Evolutionary conservation across 345 rosid genomes (phyloP), one percentile per base, ranked within the genome.

Genomic region (Melaleuca alternifolia): DNA sequence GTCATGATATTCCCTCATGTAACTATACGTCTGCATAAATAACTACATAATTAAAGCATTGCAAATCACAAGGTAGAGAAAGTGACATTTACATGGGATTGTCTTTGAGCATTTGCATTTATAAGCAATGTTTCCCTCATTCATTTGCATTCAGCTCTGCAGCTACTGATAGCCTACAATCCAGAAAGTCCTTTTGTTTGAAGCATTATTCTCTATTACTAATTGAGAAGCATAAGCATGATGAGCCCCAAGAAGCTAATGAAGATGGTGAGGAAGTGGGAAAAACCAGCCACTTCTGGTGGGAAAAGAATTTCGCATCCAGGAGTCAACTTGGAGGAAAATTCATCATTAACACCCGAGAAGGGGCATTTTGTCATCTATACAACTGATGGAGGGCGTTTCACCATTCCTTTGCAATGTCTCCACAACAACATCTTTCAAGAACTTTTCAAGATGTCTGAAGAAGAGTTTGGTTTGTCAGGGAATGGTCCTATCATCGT

Each of bases 391-490:
- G 30, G 48, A 51, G 33, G 37, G n/a, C 84, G 81, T 11, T 86
- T 86, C 33, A 18, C 28, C n/a, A 15, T 82, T 30, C 85, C 88
- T 8, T 15, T 86, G 56, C 26, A 41, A n/a, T 77, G 28, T 84
- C 85, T 88, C 41, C 16, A 5, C 54, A 13, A 5, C 30, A 46
- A 50, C 50, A 62, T 88, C 37, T 56, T 89, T 7, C 52, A 18
- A 41, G 85, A 87, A 85, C 87, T 85, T 11, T 83, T 89, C 75
- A 50, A 28, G 46, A 54, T 77, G 85, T 87, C 88, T 7, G 84
- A 89, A 84, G 71, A 87, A 54, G 88, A 84, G 46, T 89, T 87
- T 26, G 84, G 89, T 51, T 30, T 59, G 51, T 62, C 88, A 10
- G 62, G 85, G 37, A 50, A 79, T 1, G 81, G 88, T 11, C 91